Conservation (phyloP, 306 rosid genomes). For the Cicer yamashitae region DNA sequence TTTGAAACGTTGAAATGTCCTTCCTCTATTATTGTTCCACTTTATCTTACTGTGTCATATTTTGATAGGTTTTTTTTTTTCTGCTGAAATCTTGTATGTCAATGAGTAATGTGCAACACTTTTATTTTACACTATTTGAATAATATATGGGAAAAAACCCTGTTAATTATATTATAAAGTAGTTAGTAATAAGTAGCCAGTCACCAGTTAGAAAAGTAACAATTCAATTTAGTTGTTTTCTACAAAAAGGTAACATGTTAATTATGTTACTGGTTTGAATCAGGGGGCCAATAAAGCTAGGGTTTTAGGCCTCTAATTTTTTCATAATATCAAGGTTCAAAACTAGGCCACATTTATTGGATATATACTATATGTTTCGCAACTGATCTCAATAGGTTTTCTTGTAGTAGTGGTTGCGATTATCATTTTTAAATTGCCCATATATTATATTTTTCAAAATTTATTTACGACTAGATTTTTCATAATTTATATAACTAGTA, state of each 20-base stretch:
- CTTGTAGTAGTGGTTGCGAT: no score
- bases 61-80: slow-evolving; percentile 6
- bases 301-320: no score
- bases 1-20: slow-evolving; percentile 36
- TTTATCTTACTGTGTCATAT: slow-evolving; percentile 14
- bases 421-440: no score
- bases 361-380: no score
- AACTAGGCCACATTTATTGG: no score
- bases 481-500: no score
- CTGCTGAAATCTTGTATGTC: not conserved
- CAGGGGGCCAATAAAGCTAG: no score
- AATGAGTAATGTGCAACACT: not conserved
- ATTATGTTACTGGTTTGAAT: slow-evolving; percentile 20
- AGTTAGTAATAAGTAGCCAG: slow-evolving; percentile 8
- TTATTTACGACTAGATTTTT: no score
- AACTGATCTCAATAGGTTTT: no score
- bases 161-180: slow-evolving; percentile 5
- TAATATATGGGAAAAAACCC: slow-evolving; percentile 12
- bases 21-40: slow-evolving; percentile 23
- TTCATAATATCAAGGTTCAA: no score
- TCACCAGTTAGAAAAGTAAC: not conserved
- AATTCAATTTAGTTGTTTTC: not conserved
- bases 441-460: no score
- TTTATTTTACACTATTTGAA: slow-evolving; percentile 14
- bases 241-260: not conserved